phyloP scores from a whole-genome alignment of 768 basidiomycete species.

The Rhizopogon salebrosus region DNA sequence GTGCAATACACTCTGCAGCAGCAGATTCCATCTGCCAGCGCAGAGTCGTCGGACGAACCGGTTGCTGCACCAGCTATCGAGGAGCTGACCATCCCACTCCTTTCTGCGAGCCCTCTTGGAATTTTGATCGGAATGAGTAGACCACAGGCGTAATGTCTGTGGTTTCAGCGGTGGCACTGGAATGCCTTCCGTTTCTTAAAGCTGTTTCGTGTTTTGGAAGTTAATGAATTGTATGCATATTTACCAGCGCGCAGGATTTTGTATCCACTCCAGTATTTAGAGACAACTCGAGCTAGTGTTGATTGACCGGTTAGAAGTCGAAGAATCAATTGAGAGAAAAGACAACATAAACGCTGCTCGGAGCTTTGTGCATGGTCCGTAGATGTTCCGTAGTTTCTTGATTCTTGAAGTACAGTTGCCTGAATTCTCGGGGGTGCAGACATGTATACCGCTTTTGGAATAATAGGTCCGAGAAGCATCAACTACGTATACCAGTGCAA shows the following conservation, averaged over 20 bases:
- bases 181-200: background rate
- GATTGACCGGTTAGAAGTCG: background rate
- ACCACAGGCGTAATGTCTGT: background rate
- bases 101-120: background rate
- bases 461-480: background rate
- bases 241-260: background rate
- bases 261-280: background rate
- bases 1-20: background rate
- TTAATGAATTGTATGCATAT: background rate
- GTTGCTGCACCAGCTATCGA: background rate
- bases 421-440: too few species aligned
- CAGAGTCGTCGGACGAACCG: background rate
- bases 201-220: background rate
- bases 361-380: too few species aligned
- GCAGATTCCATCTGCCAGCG: background rate
- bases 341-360: too few species aligned
- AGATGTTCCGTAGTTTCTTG: too few species aligned
- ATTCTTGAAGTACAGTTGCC: too few species aligned
- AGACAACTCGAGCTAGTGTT: too few species aligned
- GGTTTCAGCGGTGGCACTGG: background rate
- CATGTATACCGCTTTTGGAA: background rate
- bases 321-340: background rate
- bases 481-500: background rate
- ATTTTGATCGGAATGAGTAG: background rate
- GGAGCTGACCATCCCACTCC: background rate